phyloP scores from a whole-genome alignment of 2,329 filamentous ascomycete genomes.

The Pseudogymnoascus sp. region DNA sequence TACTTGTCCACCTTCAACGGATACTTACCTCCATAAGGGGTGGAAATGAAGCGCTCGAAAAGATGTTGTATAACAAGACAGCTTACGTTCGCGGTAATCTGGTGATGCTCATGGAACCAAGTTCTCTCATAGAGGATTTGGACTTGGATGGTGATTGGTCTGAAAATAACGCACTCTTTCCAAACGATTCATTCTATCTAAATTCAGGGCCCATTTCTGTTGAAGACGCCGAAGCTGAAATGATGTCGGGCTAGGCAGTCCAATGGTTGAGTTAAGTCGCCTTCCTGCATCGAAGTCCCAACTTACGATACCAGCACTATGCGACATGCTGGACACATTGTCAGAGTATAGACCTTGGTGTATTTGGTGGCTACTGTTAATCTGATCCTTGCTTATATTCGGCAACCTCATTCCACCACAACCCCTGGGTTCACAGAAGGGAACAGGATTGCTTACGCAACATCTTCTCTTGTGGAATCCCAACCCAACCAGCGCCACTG shows the following conservation, averaged over 20 bases:
- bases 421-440: background rate
- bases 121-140: slow-evolving; percentile 8
- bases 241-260: background rate
- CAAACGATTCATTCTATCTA: slow-evolving; percentile 5
- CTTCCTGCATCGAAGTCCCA: background rate
- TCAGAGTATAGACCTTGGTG: background rate
- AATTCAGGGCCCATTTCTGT: background rate
- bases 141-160: slow-evolving; percentile 1
- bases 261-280: background rate
- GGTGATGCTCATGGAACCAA: slow-evolving; percentile 10
- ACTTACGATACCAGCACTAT: background rate
- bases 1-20: slow-evolving; percentile 32
- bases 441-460: background rate
- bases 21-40: slow-evolving; percentile 36
- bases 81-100: slow-evolving; percentile 3
- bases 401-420: background rate
- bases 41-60: slow-evolving; percentile 34
- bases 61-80: slow-evolving; percentile 26
- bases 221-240: background rate
- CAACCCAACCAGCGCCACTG: background rate
- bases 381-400: background rate
- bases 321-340: background rate
- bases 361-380: background rate
- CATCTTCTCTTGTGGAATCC: background rate
- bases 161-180: slow-evolving; percentile 3